Percentiles rank a stretch among this genome's conserved stretches.
These are phyloP conservation scores for Quercus rubra DNA, from an alignment of 306 rosid genomes.

Conservation along the genomic window DNA sequence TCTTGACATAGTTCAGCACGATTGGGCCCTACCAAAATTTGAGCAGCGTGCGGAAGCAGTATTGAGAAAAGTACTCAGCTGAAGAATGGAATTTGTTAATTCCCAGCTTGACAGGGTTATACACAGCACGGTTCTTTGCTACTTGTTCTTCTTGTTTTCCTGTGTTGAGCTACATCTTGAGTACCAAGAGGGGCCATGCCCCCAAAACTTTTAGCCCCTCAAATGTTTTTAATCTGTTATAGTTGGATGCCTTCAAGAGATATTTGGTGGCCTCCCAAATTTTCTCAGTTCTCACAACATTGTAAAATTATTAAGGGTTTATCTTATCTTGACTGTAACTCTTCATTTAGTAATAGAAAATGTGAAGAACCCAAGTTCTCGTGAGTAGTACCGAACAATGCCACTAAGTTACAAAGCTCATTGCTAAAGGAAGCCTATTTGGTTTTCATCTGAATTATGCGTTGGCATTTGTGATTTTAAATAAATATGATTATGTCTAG, in stretches of 20 bases:
- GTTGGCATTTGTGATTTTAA: too few species aligned
- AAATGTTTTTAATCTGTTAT: not conserved
- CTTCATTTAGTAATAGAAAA: not conserved
- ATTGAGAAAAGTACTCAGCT: slow-evolving; percentile 49
- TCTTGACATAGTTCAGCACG: slow-evolving; percentile 95
- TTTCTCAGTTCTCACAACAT: not conserved
- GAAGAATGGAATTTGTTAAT: slow-evolving; percentile 13
- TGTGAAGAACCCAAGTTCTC: not conserved
- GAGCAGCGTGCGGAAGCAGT: slow-evolving; percentile 91
- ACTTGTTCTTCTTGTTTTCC: not conserved
- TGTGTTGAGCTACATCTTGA: not conserved
- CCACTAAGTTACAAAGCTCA: too few species aligned
- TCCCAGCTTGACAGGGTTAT: not conserved
- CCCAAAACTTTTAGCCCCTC: not conserved
- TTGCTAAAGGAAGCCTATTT: too few species aligned
- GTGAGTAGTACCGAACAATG: too few species aligned
- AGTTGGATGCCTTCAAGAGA: not conserved
- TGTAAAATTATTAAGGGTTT: not conserved
- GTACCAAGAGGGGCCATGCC: not conserved
- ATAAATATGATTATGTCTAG: too few species aligned
- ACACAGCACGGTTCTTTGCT: not conserved
- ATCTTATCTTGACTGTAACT: not conserved
- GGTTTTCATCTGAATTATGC: not conserved
- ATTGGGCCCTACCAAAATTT: slow-evolving; percentile 85
- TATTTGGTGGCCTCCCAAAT: not conserved